Percentiles rank a stretch among this genome's conserved stretches.
Evolutionary conservation across 441 rosid genomes (phyloP).

Genomic region (Bocquillonia castaneifolia): DNA sequence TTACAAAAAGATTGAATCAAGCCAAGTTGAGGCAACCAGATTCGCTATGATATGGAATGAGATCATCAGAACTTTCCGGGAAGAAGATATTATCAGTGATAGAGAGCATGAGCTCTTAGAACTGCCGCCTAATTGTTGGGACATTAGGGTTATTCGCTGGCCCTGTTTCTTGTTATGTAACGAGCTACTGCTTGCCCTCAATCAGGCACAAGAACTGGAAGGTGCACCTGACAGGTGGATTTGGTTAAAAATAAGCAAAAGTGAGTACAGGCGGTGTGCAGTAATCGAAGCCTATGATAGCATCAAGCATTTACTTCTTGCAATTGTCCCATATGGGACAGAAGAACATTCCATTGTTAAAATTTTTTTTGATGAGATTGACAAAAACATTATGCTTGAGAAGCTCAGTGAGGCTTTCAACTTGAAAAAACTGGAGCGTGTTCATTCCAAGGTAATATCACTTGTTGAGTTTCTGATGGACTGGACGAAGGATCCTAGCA

Average conservation of each 20-base stretch:
- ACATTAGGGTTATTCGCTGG: constrained; percentile 84
- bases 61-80: constrained; percentile 72
- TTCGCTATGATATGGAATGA: constrained; percentile 95
- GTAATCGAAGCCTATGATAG: constrained; percentile 86
- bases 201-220: constrained; percentile 67
- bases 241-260: constrained; percentile 75
- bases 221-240: constrained; percentile 89
- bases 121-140: constrained; percentile 75
- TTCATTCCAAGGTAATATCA: constrained; percentile 56
- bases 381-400: constrained; percentile 46
- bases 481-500: constrained; percentile 42
- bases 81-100: constrained; percentile 86
- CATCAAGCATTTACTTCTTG: constrained; percentile 54
- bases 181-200: constrained; percentile 81
- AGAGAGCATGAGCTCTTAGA: constrained; percentile 73
- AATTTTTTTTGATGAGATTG: constrained; percentile 55
- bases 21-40: constrained; percentile 70
- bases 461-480: constrained; percentile 53
- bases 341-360: constrained; percentile 67
- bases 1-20: constrained; percentile 80
- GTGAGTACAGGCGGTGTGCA: constrained; percentile 83
- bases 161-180: constrained; percentile 80
- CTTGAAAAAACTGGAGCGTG: constrained; percentile 46
- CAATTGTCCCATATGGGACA: constrained; percentile 43
- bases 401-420: constrained; percentile 59